phyloP scores from a whole-genome alignment of 2,329 filamentous ascomycete genomes.

The Paecilomyces niveus region DNA sequence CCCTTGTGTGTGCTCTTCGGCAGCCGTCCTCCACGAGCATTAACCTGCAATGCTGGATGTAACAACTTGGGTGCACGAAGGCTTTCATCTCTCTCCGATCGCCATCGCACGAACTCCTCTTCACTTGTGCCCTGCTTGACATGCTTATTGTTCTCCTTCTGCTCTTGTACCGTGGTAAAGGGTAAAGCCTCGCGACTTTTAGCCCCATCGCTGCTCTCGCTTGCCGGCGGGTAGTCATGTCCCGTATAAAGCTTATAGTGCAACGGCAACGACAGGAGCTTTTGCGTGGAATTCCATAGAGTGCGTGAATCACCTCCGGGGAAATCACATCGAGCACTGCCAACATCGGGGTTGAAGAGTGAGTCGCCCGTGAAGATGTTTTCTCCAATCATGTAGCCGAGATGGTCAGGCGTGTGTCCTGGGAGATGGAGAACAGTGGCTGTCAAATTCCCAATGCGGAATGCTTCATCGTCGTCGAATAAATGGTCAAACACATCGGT shows the following conservation, averaged over 20 bases:
- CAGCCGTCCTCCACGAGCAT: conserved; percentile 31
- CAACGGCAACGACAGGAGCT: conserved; percentile 35
- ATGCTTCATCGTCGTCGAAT: conserved; percentile 48
- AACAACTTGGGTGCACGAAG: conserved; percentile 27
- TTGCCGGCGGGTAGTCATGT: conserved; percentile 43
- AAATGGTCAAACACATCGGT: conserved; percentile 45
- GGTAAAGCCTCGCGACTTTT: conserved; percentile 15
- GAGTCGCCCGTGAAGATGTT: conserved; percentile 47
- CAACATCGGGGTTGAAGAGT: conserved; percentile 46
- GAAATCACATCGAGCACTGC: conserved; percentile 48
- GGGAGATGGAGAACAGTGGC: conserved; percentile 49
- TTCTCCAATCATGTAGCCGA: conserved; percentile 50
- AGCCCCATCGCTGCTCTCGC: conserved; percentile 5
- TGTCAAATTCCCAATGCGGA: conserved; percentile 43
- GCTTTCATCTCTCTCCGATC: conserved; percentile 21
- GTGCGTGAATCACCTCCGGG: conserved; percentile 40
- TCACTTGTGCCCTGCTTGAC: conserved; percentile 16
- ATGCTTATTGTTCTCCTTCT: conserved; percentile 29
- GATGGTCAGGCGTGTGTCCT: conserved; percentile 55
- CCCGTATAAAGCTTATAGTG: conserved; percentile 45
- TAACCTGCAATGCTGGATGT: conserved; percentile 33
- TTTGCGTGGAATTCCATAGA: conserved; percentile 39
- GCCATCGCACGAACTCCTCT: conserved; percentile 25
- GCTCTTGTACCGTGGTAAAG: conserved; percentile 27
- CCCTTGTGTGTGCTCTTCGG: conserved; percentile 15